Conservation (phyloP, 495 filamentous ascomycete genomes). For the Penicillium arizonense region DNA sequence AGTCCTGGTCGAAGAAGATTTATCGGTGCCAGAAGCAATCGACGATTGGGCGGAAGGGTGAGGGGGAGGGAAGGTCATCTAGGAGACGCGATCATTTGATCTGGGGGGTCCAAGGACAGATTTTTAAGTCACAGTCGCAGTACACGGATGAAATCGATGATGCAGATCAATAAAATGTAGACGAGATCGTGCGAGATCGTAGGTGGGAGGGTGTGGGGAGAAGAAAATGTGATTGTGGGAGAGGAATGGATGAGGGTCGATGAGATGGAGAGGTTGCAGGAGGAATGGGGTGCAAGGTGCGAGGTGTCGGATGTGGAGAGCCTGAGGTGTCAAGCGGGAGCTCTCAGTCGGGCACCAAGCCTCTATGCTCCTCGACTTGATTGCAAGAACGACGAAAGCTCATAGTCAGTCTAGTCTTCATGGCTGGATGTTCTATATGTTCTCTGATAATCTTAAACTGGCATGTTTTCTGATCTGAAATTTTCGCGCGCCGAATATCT, state of each 20-base stretch:
- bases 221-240: conserved; percentile 21
- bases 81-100: conserved; percentile 62
- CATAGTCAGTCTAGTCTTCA: no score
- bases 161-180: conserved; percentile 18
- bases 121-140: conserved; percentile 36
- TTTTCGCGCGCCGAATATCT: no score
- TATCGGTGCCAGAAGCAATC: conserved; percentile 59
- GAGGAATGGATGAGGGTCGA: conserved; percentile 21
- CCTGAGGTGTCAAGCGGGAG: conserved; percentile 25
- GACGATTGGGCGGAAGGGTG: conserved; percentile 61
- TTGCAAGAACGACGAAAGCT: no score
- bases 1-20: conserved; percentile 53
- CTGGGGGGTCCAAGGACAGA: conserved; percentile 42
- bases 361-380: neutral
- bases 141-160: conserved; percentile 15
- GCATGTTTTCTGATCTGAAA: no score
- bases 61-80: conserved; percentile 65
- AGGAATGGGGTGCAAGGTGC: conserved; percentile 28
- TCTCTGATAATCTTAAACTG: no score
- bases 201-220: conserved; percentile 7
- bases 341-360: conserved; percentile 13
- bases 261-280: conserved; percentile 22
- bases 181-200: conserved; percentile 10
- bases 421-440: no score
- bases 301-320: conserved; percentile 24